Base-by-base conservation (phyloP, 352 stramenopile species). In the Globisporangium lucens region DNA sequence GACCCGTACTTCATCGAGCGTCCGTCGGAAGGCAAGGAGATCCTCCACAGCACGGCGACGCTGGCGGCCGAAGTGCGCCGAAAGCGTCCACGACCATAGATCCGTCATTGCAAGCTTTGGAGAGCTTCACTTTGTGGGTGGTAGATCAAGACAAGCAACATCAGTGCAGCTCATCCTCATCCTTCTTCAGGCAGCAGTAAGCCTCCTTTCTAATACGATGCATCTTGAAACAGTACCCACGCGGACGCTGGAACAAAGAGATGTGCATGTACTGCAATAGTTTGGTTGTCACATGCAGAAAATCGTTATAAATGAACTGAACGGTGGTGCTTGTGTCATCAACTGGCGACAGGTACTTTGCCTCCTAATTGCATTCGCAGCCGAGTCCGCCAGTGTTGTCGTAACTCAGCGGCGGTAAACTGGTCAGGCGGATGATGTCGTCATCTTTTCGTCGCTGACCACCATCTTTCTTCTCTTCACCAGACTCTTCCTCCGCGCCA, bases 1-100 rank as follows among this genome's bases (percentile, higher is more conserved):
- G 86, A 94, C 43, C 85, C 87, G 65, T 94, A 92, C 72, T 93
- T 95, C 36, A 84, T 95, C 66, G 87, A 93, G 66, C 80, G 87
- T 13, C 87, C 87, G 29, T 91, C 84, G 2, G 87, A 95, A 69
- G 84, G 87, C 63, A 95, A 95, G 52, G 87, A 95, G 63, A 92
- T 95, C 51, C 68, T 92, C 24, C 82, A 92, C 72, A 91, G 85
- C 56, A 95, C 86, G 35, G 87, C 86, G 10, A 95, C 85, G 7
- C 67, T 95, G 24, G 85, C 85, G 30, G 87, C 85, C 8, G 87
- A 95, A 63, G 83, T 91, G 67, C 84, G 85, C 43, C 83, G 85
- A 67, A 93, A 93, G 72, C 85, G 85, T 43, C 83, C 85, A 3
- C 81, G 82, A 3, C 82, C 70, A 58, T 92, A 78, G 58, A 30